Conservation (phyloP, 441 rosid genomes). For the Raphanus hybrid region DNA sequence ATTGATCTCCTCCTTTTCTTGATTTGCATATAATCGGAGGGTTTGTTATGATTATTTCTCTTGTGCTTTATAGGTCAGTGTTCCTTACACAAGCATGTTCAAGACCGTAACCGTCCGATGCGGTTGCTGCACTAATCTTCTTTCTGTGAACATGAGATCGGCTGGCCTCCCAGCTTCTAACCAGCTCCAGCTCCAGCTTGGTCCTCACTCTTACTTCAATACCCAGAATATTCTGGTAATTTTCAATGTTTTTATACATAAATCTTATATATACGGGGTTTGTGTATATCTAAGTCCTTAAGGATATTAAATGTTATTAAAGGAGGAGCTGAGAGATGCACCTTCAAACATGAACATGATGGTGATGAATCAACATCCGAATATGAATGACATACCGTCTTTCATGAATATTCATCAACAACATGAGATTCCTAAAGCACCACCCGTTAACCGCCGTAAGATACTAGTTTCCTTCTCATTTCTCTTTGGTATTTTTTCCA, state of each 20-base stretch:
- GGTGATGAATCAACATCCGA: conserved; percentile 62
- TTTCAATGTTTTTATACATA: not conserved
- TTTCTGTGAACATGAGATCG: conserved; percentile 73
- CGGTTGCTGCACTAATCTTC: conserved; percentile 91
- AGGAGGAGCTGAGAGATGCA: conserved; percentile 74
- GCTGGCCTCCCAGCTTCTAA: conserved; percentile 68
- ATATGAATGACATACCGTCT: conserved; percentile 48
- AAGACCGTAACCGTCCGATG: conserved; percentile 94
- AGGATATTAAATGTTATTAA: conserved; percentile 11
- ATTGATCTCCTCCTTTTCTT: conserved; percentile 8
- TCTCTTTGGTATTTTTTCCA: not conserved
- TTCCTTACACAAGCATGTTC: conserved; percentile 90
- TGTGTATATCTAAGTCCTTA: not conserved
- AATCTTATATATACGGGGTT: not conserved
- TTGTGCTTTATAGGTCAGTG: conserved; percentile 67
- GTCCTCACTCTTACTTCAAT: conserved; percentile 70
- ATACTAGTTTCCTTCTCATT: conserved; percentile 1
- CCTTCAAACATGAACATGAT: conserved; percentile 67
- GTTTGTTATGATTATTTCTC: not conserved
- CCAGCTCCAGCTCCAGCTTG: conserved; percentile 67
- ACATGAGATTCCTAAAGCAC: conserved; percentile 72
- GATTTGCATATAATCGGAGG: not conserved
- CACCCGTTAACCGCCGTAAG: conserved; percentile 78
- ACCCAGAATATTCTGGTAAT: conserved; percentile 75
- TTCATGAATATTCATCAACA: conserved; percentile 58